These are phyloP conservation scores for Stereum hirsutum DNA, from an alignment of 1,284 basidiomycete genomes.

Conservation along the genomic window DNA sequence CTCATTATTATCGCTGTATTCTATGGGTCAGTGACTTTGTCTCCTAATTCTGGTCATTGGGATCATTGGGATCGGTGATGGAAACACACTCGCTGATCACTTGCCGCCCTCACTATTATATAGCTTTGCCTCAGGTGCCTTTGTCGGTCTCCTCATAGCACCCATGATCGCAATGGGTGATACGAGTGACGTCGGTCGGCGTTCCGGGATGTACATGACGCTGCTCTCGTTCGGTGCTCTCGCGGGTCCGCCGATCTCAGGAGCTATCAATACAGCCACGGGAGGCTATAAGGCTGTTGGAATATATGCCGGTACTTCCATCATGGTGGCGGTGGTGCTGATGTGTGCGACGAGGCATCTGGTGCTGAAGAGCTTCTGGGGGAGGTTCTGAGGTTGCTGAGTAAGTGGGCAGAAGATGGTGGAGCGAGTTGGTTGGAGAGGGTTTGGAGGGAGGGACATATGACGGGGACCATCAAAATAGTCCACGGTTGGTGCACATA, in stretches of 20 bases:
- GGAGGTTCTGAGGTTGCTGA: conserved; percentile 7
- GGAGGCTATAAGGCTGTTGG: conserved; percentile 44
- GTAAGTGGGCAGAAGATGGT: too few species aligned
- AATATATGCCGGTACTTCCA: conserved; percentile 43
- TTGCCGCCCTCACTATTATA: neutral
- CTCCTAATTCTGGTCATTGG: too few species aligned
- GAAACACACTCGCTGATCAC: too few species aligned
- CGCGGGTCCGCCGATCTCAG: conserved; percentile 49
- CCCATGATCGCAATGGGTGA: conserved; percentile 55
- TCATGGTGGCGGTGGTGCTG: conserved; percentile 10
- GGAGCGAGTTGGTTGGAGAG: too few species aligned
- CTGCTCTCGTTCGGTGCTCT: conserved; percentile 37
- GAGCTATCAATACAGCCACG: conserved; percentile 38
- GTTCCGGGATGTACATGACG: conserved; percentile 48
- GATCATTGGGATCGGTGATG: too few species aligned
- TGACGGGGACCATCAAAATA: too few species aligned
- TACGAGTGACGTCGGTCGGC: conserved; percentile 47
- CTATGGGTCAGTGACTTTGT: conserved; percentile 32
- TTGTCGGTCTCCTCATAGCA: conserved; percentile 40
- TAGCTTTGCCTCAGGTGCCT: conserved; percentile 46
- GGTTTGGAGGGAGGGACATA: too few species aligned
- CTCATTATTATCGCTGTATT: conserved; percentile 38
- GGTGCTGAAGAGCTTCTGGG: conserved; percentile 5
- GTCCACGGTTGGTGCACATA: too few species aligned
- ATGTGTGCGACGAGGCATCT: conserved; percentile 9